Evolutionary conservation across 306 rosid species (phyloP).

Genomic region (Vicia sativa): DNA sequence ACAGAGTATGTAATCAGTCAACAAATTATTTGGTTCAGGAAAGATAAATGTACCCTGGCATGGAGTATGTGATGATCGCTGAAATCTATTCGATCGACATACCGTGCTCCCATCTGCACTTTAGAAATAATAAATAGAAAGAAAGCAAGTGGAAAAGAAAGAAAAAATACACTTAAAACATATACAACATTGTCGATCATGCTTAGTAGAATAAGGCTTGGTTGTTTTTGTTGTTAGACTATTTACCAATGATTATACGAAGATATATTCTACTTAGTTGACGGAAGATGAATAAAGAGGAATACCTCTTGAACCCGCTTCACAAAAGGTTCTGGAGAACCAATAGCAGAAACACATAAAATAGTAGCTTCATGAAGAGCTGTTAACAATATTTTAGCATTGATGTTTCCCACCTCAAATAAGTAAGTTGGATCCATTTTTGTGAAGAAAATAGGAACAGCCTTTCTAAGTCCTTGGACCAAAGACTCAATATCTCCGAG

Average conservation of each 20-base stretch:
- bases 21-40: constrained; percentile 22
- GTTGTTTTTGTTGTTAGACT: constrained; percentile 2
- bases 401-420: constrained; percentile 35
- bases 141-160: constrained; percentile 3
- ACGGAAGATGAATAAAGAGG: constrained; percentile 10
- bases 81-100: constrained; percentile 76
- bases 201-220: too few species aligned
- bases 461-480: constrained; percentile 49
- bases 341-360: constrained; percentile 85
- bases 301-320: constrained; percentile 68
- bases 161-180: constrained; percentile 9
- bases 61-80: constrained; percentile 79
- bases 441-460: constrained; percentile 67
- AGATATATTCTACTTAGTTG: constrained; percentile 1
- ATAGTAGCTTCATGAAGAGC: constrained; percentile 49
- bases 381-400: constrained; percentile 32
- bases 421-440: constrained; percentile 77
- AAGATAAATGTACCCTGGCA: constrained; percentile 51
- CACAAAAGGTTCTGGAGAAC: constrained; percentile 82
- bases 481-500: constrained; percentile 54
- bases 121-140: constrained; percentile 38
- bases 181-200: neutral
- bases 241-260: neutral
- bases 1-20: constrained; percentile 9
- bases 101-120: constrained; percentile 67